phyloP scores from a whole-genome alignment of 805 yeast species.

The Candida jianshihensis region DNA sequence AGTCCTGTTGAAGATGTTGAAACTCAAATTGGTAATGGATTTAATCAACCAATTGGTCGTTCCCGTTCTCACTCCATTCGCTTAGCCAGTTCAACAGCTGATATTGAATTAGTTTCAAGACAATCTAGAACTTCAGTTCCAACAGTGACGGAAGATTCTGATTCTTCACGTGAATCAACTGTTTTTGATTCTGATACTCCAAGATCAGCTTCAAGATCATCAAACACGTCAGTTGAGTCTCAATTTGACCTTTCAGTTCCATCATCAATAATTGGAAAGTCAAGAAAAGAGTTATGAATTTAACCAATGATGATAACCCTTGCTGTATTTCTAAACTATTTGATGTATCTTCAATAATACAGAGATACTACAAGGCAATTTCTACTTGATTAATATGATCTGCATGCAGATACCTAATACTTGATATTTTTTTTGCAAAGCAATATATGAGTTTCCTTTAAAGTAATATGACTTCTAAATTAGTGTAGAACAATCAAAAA shows the following conservation, averaged over 20 bases:
- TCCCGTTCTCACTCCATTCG: slow-evolving; percentile 14
- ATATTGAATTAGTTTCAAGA: slow-evolving; percentile 19
- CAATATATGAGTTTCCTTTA: too few species aligned
- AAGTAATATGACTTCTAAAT: neutral
- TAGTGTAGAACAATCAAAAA: neutral
- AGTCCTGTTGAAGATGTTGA: slow-evolving; percentile 24
- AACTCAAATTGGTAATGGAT: slow-evolving; percentile 9
- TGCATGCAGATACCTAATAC: too few species aligned
- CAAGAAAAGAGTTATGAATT: neutral
- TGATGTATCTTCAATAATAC: too few species aligned
- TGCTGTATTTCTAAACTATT: too few species aligned
- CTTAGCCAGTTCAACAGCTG: slow-evolving; percentile 2
- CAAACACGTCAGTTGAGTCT: slow-evolving; percentile 26
- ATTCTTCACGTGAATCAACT: slow-evolving; percentile 16
- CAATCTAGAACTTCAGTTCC: slow-evolving; percentile 4
- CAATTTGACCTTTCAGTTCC: slow-evolving; percentile 6
- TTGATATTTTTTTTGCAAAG: too few species aligned
- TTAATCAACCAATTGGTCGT: slow-evolving; percentile 4
- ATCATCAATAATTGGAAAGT: neutral
- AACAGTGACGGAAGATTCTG: slow-evolving; percentile 4
- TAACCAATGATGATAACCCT: too few species aligned
- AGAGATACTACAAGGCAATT: too few species aligned
- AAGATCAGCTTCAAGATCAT: slow-evolving; percentile 26
- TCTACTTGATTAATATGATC: too few species aligned
- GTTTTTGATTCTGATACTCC: slow-evolving; percentile 25